These are phyloP conservation scores for Neurospora pannonica DNA, from an alignment of 495 filamentous ascomycete genomes.

Conservation along the genomic window DNA sequence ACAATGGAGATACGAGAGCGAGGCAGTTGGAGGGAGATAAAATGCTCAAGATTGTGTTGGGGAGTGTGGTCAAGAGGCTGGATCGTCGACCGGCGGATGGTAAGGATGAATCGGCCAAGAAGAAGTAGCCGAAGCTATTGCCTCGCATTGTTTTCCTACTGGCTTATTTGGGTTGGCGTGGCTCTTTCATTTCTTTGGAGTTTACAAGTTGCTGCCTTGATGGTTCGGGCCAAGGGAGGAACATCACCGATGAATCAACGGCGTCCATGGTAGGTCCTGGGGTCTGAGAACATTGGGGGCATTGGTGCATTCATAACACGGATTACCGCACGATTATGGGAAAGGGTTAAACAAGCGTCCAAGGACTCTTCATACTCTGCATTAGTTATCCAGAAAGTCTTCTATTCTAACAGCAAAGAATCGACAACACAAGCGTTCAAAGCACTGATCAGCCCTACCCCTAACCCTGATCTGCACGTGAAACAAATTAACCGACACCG, in stretches of 20 bases:
- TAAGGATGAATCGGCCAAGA: neutral
- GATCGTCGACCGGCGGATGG: conserved; percentile 33
- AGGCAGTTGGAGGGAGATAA: conserved; percentile 42
- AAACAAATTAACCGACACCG: neutral
- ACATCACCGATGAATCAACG: neutral
- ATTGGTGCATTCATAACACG: neutral
- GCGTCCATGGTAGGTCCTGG: neutral
- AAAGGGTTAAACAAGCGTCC: neutral
- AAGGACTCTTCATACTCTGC: neutral
- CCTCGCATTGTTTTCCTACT: neutral
- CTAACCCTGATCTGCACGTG: neutral
- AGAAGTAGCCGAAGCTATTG: neutral
- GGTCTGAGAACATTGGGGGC: neutral
- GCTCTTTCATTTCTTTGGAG: neutral
- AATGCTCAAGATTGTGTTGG: conserved; percentile 77
- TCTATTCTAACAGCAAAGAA: neutral
- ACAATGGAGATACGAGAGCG: conserved; percentile 26
- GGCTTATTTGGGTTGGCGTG: neutral
- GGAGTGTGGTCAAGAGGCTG: conserved; percentile 55
- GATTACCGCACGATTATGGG: neutral
- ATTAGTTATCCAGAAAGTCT: neutral
- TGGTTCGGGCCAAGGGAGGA: neutral
- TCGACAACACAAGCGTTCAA: neutral
- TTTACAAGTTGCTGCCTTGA: neutral
- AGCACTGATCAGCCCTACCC: neutral